These are phyloP conservation scores for Lepiota venenata DNA, from an alignment of 768 basidiomycete species.

Conservation along the genomic window DNA sequence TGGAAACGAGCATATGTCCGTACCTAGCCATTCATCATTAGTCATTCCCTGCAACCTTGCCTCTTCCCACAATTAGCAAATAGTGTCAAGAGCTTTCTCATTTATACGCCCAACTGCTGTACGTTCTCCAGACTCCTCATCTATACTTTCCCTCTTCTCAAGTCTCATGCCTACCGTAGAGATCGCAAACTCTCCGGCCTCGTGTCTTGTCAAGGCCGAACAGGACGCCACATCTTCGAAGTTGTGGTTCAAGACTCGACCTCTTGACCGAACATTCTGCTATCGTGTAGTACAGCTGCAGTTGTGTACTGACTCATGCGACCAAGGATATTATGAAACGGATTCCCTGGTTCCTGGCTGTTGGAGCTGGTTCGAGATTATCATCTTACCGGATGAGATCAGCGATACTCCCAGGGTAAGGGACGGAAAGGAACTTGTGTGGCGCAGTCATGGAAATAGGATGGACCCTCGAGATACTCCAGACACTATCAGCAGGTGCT, in stretches of 20 bases:
- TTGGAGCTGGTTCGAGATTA: conserved; percentile 21
- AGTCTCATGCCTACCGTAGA: conserved; percentile 15
- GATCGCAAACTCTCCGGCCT: conserved; percentile 14
- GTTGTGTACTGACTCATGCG: conserved; percentile 21
- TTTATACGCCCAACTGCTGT: neutral
- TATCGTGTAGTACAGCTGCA: conserved; percentile 21
- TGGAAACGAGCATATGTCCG: no score
- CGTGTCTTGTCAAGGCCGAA: conserved; percentile 12
- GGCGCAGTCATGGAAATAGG: conserved; percentile 20
- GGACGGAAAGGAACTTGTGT: conserved; percentile 16
- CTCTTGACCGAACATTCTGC: conserved; percentile 16
- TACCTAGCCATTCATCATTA: neutral
- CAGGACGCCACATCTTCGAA: conserved; percentile 10
- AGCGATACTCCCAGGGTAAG: conserved; percentile 10
- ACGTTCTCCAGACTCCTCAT: no score
- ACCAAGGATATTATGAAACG: conserved; percentile 17
- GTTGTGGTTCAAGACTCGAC: conserved; percentile 24
- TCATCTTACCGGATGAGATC: conserved; percentile 12
- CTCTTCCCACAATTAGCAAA: no score
- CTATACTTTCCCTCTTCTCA: neutral
- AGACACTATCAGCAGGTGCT: conserved; percentile 13
- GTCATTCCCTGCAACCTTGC: neutral
- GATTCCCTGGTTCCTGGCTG: neutral
- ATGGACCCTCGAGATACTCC: conserved; percentile 13
- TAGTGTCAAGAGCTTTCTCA: neutral